These are phyloP conservation scores for Lathyrus tuberosus DNA, from an alignment of 306 rosid species.

Conservation along the genomic window DNA sequence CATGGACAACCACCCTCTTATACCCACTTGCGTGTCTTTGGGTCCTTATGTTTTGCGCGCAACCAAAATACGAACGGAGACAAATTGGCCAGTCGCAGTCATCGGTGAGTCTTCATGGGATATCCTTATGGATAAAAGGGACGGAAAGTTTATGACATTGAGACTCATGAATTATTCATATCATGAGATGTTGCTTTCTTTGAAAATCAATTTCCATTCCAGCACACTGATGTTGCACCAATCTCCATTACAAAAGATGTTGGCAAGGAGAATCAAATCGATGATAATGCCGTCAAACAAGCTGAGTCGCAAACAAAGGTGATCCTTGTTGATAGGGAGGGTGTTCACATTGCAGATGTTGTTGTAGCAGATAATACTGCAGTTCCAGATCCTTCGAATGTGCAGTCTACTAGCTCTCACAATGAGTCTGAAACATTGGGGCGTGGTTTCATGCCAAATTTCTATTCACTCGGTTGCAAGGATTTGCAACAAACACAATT, in stretches of 20 bases:
- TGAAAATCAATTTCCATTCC: background rate
- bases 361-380: background rate
- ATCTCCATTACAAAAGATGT: background rate
- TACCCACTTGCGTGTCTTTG: background rate
- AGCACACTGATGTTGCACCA: background rate
- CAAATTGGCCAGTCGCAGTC: background rate
- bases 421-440: background rate
- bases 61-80: background rate
- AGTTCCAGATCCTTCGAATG: background rate
- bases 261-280: no score
- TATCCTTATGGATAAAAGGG: conserved; percentile 3
- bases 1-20: background rate
- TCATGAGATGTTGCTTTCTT: background rate
- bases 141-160: background rate
- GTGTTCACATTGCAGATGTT: background rate
- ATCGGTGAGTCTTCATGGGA: background rate
- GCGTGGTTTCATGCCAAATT: no score
- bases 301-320: background rate
- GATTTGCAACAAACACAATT: background rate
- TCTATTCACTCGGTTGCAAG: background rate
- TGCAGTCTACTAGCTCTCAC: background rate
- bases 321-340: background rate
- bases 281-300: background rate
- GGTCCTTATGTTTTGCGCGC: background rate
- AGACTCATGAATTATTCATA: background rate